phyloP scores from a whole-genome alignment of 164 flowering plant genomes.

The Umbellularia californica region DNA sequence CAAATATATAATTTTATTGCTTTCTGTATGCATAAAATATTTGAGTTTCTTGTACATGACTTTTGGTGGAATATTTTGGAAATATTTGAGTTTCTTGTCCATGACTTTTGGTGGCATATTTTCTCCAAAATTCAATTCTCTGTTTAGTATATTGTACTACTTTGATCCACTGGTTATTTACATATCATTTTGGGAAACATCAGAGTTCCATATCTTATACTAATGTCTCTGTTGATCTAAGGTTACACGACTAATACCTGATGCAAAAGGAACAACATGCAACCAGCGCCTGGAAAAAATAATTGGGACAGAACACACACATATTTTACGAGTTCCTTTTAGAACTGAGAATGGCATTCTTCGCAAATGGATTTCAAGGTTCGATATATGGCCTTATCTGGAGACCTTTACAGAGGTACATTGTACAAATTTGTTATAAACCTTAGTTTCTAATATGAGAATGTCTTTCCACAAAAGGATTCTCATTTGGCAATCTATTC shows the following conservation, averaged over 20 bases:
- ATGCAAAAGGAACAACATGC: conserved; percentile 94
- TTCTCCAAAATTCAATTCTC: no score
- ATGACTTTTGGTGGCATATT: neutral
- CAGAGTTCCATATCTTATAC: conserved; percentile 7
- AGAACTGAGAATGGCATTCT: conserved; percentile 83
- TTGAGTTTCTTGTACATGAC: neutral
- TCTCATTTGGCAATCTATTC: neutral
- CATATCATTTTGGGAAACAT: neutral
- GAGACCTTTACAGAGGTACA: conserved; percentile 84
- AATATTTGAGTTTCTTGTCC: neutral
- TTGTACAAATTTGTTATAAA: neutral
- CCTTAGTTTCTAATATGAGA: neutral
- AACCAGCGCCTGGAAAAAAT: conserved; percentile 88
- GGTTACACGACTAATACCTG: conserved; percentile 95
- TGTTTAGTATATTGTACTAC: neutral
- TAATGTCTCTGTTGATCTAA: conserved; percentile 17
- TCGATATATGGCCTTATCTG: conserved; percentile 97
- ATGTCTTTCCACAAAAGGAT: neutral
- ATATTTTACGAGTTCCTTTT: conserved; percentile 90
- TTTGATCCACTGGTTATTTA: neutral
- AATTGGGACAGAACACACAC: conserved; percentile 73
- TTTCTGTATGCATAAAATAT: neutral
- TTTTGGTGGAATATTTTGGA: neutral
- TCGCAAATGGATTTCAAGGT: conserved; percentile 93
- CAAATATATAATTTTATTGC: neutral